These are phyloP conservation scores for Juglanconis sp. DNA, from an alignment of 2,329 filamentous ascomycete genomes.

Conservation along the genomic window DNA sequence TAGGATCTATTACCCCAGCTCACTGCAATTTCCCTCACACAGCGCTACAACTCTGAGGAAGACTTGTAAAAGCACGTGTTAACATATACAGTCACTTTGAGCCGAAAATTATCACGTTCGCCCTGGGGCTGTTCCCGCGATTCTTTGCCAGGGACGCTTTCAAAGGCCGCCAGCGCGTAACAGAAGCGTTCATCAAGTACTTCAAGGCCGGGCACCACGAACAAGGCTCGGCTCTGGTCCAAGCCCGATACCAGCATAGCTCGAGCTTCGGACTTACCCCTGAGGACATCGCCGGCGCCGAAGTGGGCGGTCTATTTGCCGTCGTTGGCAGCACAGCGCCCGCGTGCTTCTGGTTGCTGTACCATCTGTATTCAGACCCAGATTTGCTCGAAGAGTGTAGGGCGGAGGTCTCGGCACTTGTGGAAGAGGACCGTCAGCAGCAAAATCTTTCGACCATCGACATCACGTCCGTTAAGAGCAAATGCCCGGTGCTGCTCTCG, in stretches of 20 bases:
- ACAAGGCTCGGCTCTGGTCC: constrained; percentile 4
- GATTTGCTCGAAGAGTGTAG: constrained; percentile 28
- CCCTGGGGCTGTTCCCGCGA: constrained; percentile 5
- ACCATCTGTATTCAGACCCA: constrained; percentile 32
- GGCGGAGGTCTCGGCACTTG: constrained; percentile 5
- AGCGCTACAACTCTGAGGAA: too few relatives aligned
- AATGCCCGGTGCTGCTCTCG: constrained; percentile 35
- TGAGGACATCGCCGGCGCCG: constrained; percentile 33
- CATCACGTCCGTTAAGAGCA: constrained; percentile 26
- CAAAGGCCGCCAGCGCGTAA: constrained; percentile 2
- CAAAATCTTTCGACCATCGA: constrained; percentile 21
- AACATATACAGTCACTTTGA: constrained; percentile 4
- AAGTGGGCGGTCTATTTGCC: constrained; percentile 34
- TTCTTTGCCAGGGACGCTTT: not conserved
- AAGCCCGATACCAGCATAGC: constrained; percentile 20
- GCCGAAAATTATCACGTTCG: constrained; percentile 3
- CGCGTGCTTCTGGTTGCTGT: constrained; percentile 36
- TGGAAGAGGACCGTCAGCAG: not conserved
- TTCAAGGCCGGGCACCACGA: not conserved
- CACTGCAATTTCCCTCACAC: too few relatives aligned
- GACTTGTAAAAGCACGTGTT: not conserved
- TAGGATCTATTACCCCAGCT: not conserved
- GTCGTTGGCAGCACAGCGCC: constrained; percentile 35
- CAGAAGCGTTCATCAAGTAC: constrained; percentile 1
- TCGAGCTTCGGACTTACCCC: constrained; percentile 25